A percentile compares a stretch with the other conserved stretches of the same genome.
phyloP scores from a whole-genome alignment of 129 eudicot genomes.

The Helianthus annuus region HanXRQr2.0-SUNRISE NC_035449.2:10270197-10270696 shows the following conservation, averaged over 20 bases:
- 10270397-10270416: neutral
- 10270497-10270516: slow-evolving; percentile 8
- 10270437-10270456: neutral
- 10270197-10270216: slow-evolving; percentile 17
- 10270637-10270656: neutral
- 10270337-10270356: neutral
- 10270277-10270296: neutral
- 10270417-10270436: neutral
- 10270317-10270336: neutral
- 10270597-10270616: slow-evolving; percentile 16
- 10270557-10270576: neutral
- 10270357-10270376: neutral
- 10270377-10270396: slow-evolving; percentile 8
- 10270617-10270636: slow-evolving; percentile 4
- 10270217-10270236: neutral
- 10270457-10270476: slow-evolving; percentile 18
- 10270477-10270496: neutral
- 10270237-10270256: neutral
- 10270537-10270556: neutral
- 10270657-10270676: neutral
- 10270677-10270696: neutral
- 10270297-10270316: slow-evolving; percentile 3
- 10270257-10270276: neutral
- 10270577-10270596: slow-evolving; percentile 10
- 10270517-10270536: neutral